Base-by-base conservation (phyloP, 225 moss, liverwort and hornwort genomes). In the Marchantia paleacea region DNA sequence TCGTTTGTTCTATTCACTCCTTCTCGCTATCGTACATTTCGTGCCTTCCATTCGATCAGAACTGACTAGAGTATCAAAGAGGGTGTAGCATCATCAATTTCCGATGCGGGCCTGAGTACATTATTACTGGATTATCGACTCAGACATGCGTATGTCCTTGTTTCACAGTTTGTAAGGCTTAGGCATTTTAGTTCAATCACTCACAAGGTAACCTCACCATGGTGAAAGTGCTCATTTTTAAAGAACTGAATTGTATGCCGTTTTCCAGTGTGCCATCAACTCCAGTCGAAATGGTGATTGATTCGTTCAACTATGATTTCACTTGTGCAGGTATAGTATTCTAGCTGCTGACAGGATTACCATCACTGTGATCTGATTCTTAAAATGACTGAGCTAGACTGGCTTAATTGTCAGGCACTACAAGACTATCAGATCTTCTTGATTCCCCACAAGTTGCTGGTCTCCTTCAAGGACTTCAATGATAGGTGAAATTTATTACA, bases 261-360 rank as follows among this genome's bases (percentile, higher is more conserved):
- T 47, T 74, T 71, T 75, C 7, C 77, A 90, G 90, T 19, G 85
- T 90, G 6, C 90, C 90, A 0, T 69, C 14, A 8, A 60, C 81
- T 12, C 87, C 87, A 3, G 84, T 86, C 69, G 90, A 87, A 75
- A 89, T 89, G 87, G 84, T 49, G 78, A 20, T 89, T 51, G 92
- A 92, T 57, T 85, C 84, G 69, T 84, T 70, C 54, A 26, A 69
- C 20, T 85, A 87, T 53, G 90, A 92, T 86, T 92, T 64, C 47
- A 84, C 85, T 39, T 83, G 74, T 64, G 88, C 91, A 85, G 90
- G 91, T 89, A 55, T 16, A 55, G 71, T 69, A 14, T n/a, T 58
- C 54, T 55, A 53, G 29, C n/a, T n/a, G 10, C 53, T 19, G 69
- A 22, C 24, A 18, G 8, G 53, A 55, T 58, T 57, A 15, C 49